Base-by-base conservation (phyloP, 495 filamentous ascomycete species). In the Staphylotrichum longicolle region DNA sequence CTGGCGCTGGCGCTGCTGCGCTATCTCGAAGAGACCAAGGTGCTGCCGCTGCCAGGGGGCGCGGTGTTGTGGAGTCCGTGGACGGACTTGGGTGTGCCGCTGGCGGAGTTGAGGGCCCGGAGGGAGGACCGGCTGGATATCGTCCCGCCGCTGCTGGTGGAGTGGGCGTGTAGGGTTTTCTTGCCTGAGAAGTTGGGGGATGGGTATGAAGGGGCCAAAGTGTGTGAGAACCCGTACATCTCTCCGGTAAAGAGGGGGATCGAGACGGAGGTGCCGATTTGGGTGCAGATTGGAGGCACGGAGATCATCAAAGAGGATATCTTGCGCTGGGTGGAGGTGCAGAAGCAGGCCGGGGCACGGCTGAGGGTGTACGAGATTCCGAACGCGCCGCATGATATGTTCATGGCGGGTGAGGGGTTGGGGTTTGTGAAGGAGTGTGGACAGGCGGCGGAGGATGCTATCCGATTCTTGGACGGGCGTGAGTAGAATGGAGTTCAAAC, bases 331-430 rank as follows among this genome's bases (percentile, higher is more conserved):
- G 41, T 44, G 8, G 41, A 44, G 41, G 41, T 44, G 41, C 41
- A 44, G 41, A 14, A 14, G 41, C 41, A 44, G 41, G 14, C 11
- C 3, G 41, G 41, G 41, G 4, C 8, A 10, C 41, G 44, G 44
- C 20, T 46, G 44, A 46, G 44, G 44, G 44, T 46, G 44, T 46
- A 46, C 20, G 44, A 46, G 30, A 34, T 50, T 33, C 5, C 47
- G 27, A 50, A 50, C 15, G 47, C 44, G 44, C 47, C 30, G 30
- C 30, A 50, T 50, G 47, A 50, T 50, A 50, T 50, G 47, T 50
- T 50, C 33, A 50, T 33, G 47, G 10, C 30, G 7, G 30, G 47
- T 5, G 46, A 50, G 30, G 47, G 47, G 47, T 33, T 50, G 30
- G 27, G 27, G 3, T 50, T 33, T 34, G 47, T 34, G 1, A 50